Percentiles rank a stretch among this genome's conserved stretches.
Evolutionary conservation across 1,284 basidiomycete species (phyloP).

Genomic region (Bjerkandera adusta): DNA sequence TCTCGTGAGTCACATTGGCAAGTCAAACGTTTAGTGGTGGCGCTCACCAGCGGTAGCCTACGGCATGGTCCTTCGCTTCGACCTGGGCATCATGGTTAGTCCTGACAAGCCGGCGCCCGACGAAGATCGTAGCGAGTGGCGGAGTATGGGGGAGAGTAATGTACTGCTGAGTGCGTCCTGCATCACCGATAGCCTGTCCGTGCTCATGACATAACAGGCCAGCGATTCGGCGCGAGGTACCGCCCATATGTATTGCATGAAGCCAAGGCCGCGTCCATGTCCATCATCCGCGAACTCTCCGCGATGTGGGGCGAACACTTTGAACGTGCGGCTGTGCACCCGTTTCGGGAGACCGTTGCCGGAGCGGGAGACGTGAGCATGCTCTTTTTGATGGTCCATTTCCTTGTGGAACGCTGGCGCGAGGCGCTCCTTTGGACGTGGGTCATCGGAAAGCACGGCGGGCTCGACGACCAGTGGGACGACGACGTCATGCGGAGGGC

Average conservation of each 20-base stretch:
- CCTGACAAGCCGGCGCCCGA: slow-evolving; percentile 20
- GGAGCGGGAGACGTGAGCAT: slow-evolving; percentile 32
- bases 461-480: slow-evolving; percentile 8
- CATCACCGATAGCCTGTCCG: not conserved
- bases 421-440: slow-evolving; percentile 16
- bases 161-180: slow-evolving; percentile 23
- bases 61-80: slow-evolving; percentile 32
- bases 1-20: slow-evolving; percentile 18
- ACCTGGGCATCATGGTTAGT: slow-evolving; percentile 24
- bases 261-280: slow-evolving; percentile 31
- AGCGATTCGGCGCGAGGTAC: slow-evolving; percentile 34
- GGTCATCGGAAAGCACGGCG: slow-evolving; percentile 11
- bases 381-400: slow-evolving; percentile 13
- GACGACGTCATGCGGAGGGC: not conserved
- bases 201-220: slow-evolving; percentile 19
- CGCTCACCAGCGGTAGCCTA: slow-evolving; percentile 20
- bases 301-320: slow-evolving; percentile 28
- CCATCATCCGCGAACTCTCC: slow-evolving; percentile 31
- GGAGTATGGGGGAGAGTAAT: slow-evolving; percentile 30
- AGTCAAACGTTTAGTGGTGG: not conserved
- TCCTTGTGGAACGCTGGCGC: slow-evolving; percentile 15
- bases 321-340: slow-evolving; percentile 29
- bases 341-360: slow-evolving; percentile 33
- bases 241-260: slow-evolving; percentile 41
- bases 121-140: slow-evolving; percentile 31